Conservation (phyloP, 2,329 filamentous ascomycete genomes). For the Trichoderma harzianum region DNA sequence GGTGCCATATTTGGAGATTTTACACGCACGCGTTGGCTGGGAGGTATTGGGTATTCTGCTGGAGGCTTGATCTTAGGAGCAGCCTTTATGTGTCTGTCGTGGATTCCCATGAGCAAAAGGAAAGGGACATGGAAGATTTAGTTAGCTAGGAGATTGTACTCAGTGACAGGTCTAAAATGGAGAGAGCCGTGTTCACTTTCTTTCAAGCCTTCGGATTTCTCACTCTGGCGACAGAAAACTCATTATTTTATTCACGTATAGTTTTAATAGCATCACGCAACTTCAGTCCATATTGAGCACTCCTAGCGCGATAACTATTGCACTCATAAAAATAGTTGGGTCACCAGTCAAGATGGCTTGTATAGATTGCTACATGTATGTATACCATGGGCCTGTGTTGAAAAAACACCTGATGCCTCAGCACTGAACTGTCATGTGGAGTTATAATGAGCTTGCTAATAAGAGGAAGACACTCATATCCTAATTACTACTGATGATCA, state of each 20-base stretch:
- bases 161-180: background rate
- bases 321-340: background rate
- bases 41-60: background rate
- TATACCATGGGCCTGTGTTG: too few species aligned
- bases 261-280: background rate
- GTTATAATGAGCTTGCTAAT: background rate
- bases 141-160: fast-evolving
- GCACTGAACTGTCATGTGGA: background rate
- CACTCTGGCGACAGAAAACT: background rate
- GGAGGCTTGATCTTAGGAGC: background rate
- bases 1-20: slow-evolving; percentile 1
- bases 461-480: background rate
- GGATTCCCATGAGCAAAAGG: background rate
- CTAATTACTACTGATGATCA: background rate
- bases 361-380: too few species aligned
- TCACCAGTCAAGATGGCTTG: too few species aligned
- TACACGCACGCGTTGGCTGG: background rate
- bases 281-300: background rate
- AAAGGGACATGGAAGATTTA: background rate
- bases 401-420: too few species aligned
- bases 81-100: background rate
- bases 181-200: background rate
- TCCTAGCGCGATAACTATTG: background rate
- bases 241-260: background rate
- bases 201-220: background rate